Evolutionary conservation across 2,329 filamentous ascomycete species (phyloP).

Genomic region (Neonectria magnoliae): DNA sequence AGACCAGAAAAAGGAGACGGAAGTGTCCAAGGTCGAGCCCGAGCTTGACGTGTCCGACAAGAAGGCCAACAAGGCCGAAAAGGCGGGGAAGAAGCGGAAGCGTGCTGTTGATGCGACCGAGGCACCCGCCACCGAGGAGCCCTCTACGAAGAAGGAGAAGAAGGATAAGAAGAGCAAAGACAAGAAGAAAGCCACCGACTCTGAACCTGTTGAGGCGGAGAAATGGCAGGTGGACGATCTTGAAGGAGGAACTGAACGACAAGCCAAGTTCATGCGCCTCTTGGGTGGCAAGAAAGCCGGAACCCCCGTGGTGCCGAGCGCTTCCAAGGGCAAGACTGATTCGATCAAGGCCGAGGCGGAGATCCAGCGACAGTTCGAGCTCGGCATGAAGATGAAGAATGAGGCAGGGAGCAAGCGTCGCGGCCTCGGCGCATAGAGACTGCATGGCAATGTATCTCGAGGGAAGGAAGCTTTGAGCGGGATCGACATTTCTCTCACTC

Average conservation of each 20-base stretch:
- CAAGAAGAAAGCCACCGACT: slow-evolving; percentile 28
- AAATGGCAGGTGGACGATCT: slow-evolving; percentile 65
- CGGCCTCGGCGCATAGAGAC: slow-evolving; percentile 61
- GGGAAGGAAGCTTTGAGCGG: slow-evolving; percentile 7
- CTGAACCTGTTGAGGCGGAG: slow-evolving; percentile 44
- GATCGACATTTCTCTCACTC: slow-evolving; percentile 26
- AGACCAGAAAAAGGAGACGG: slow-evolving; percentile 34
- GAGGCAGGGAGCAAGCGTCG: slow-evolving; percentile 60
- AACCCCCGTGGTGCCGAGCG: slow-evolving; percentile 23
- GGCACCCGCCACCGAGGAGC: slow-evolving; percentile 26
- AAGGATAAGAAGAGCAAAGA: slow-evolving; percentile 42
- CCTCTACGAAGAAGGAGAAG: slow-evolving; percentile 40
- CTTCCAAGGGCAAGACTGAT: slow-evolving; percentile 44
- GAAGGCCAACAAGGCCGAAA: slow-evolving; percentile 42
- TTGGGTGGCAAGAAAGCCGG: slow-evolving; percentile 62
- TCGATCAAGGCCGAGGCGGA: slow-evolving; percentile 59
- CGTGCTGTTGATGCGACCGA: slow-evolving; percentile 41
- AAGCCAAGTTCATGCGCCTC: slow-evolving; percentile 67
- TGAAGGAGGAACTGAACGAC: slow-evolving; percentile 60
- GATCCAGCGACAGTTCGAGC: slow-evolving; percentile 66
- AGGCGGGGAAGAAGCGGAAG: slow-evolving; percentile 51
- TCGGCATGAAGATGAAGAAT: slow-evolving; percentile 66
- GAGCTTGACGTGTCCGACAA: slow-evolving; percentile 25
- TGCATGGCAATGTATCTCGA: slow-evolving; percentile 1
- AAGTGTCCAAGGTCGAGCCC: slow-evolving; percentile 8